Conservation (phyloP, 2,329 filamentous ascomycete species). For the Calonectria crousiana region DNA sequence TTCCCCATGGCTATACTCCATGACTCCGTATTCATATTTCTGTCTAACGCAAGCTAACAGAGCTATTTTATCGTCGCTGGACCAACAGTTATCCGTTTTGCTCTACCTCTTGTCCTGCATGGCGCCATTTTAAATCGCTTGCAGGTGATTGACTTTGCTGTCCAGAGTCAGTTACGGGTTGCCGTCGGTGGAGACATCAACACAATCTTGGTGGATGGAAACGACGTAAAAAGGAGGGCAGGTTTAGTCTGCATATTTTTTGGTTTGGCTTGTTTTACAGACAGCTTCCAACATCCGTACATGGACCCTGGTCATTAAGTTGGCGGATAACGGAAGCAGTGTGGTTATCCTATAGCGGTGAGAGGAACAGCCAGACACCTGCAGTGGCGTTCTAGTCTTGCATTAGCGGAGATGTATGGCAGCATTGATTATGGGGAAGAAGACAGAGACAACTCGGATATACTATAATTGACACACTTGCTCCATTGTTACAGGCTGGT, state of each 20-base stretch:
- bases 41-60: not conserved
- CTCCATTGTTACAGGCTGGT: not conserved
- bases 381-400: constrained; percentile 19
- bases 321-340: not conserved
- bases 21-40: not conserved
- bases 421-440: not conserved
- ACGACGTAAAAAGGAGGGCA: no score
- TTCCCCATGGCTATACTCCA: not conserved
- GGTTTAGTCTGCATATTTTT: no score
- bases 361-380: constrained; percentile 11
- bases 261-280: no score
- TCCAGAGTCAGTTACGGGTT: not conserved
- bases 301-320: not conserved
- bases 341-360: constrained; percentile 17
- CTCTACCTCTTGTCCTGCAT: not conserved
- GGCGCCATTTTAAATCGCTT: not conserved
- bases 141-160: not conserved
- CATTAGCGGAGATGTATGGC: constrained; percentile 24
- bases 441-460: not conserved
- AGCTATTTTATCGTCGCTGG: not conserved
- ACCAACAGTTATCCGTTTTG: not conserved
- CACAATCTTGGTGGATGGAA: not conserved
- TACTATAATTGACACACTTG: not conserved
- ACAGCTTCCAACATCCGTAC: not conserved
- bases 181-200: not conserved